Conservation (phyloP, 2,329 filamentous ascomycete species). For the Laburnicola sp. region DNA sequence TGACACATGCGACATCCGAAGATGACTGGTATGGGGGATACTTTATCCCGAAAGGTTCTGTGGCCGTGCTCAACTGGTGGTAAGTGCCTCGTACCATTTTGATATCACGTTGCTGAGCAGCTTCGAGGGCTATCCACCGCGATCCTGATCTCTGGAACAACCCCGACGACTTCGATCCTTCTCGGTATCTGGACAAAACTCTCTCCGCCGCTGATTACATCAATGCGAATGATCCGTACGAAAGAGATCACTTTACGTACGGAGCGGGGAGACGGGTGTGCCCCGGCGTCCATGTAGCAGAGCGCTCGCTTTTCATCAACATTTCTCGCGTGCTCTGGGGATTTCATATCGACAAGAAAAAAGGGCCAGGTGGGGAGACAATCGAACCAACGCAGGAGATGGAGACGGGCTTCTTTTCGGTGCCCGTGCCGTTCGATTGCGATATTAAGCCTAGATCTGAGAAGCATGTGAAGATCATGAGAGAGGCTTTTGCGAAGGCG, state of each 20-base stretch:
- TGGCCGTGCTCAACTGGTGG: conserved; percentile 42
- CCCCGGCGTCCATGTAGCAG: conserved; percentile 43
- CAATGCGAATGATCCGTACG: conserved; percentile 33
- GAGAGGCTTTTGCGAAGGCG: conserved; percentile 23
- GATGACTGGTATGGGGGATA: conserved; percentile 46
- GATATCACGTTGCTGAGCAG: not conserved
- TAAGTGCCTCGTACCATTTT: conserved; percentile 11
- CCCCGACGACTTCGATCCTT: conserved; percentile 38
- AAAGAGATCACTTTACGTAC: conserved; percentile 43
- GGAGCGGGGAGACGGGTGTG: conserved; percentile 42
- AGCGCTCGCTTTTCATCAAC: conserved; percentile 43
- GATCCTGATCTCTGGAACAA: conserved; percentile 31
- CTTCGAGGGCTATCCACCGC: conserved; percentile 38
- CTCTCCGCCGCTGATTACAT: conserved; percentile 38
- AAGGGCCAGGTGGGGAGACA: conserved; percentile 23
- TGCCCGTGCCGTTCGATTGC: conserved; percentile 36
- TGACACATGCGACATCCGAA: conserved; percentile 39
- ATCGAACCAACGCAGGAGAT: conserved; percentile 33
- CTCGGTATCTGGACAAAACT: conserved; percentile 27
- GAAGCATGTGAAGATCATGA: conserved; percentile 29
- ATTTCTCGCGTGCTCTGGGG: conserved; percentile 42
- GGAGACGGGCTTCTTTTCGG: conserved; percentile 37
- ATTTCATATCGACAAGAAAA: conserved; percentile 37
- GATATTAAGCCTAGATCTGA: conserved; percentile 34
- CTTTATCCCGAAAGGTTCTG: conserved; percentile 44